Evolutionary conservation across 768 basidiomycete species (phyloP).

Genomic region (Lactarius quietus): DNA sequence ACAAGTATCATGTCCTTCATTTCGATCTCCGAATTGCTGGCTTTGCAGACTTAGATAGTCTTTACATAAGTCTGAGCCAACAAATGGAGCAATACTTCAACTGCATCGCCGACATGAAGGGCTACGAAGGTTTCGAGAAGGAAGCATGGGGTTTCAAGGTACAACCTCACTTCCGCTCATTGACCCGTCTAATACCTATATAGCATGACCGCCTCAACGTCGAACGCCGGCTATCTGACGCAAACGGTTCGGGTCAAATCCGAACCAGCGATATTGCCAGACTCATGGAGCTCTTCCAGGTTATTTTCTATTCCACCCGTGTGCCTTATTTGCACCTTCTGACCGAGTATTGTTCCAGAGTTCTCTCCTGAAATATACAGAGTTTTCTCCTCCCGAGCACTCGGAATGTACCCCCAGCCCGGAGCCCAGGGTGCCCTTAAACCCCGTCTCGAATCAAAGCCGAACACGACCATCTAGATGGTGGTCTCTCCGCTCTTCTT

Average conservation of each 20-base stretch:
- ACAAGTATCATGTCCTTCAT: constrained; percentile 73
- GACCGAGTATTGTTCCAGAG: constrained; percentile 26
- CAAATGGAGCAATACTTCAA: constrained; percentile 84
- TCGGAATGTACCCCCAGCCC: constrained; percentile 8
- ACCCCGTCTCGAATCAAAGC: constrained; percentile 17
- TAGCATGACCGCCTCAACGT: constrained; percentile 77
- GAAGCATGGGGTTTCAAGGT: constrained; percentile 82
- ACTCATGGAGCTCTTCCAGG: constrained; percentile 84
- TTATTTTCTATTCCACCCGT: constrained; percentile 25
- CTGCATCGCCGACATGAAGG: constrained; percentile 52
- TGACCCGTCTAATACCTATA: constrained; percentile 13
- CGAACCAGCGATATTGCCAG: constrained; percentile 78
- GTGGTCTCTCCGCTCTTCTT: constrained; percentile 20
- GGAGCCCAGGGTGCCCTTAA: constrained; percentile 2
- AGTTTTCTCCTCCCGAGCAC: constrained; percentile 28
- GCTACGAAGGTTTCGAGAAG: constrained; percentile 68
- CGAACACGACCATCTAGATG: constrained; percentile 14
- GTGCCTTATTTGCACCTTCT: background rate
- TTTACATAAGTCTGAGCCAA: constrained; percentile 71
- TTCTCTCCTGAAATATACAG: constrained; percentile 33
- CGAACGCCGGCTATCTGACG: constrained; percentile 55
- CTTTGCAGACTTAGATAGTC: constrained; percentile 74
- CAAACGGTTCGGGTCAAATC: constrained; percentile 44
- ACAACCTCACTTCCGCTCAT: constrained; percentile 6
- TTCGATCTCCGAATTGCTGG: constrained; percentile 83